Evolutionary conservation across 169 alveolate species (phyloP).

Genomic region (Eimeria acervulina): DNA sequence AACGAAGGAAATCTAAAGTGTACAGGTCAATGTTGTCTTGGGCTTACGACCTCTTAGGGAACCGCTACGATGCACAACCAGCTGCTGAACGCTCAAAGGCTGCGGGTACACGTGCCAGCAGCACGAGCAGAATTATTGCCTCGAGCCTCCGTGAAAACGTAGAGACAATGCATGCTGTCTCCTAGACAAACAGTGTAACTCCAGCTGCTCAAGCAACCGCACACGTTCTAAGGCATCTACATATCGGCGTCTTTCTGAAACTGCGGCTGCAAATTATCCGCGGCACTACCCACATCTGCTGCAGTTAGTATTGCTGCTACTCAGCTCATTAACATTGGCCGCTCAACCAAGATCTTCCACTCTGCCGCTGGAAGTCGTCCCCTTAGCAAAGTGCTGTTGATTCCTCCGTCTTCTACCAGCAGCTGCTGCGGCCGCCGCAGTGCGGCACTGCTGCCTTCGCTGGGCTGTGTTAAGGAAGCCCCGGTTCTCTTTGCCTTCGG

Average conservation of each 20-base stretch:
- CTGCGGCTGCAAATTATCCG: neutral
- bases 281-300: conserved; percentile 11
- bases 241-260: neutral
- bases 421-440: conserved; percentile 25
- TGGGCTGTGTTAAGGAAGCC: neutral
- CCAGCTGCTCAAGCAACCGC: conserved; percentile 35
- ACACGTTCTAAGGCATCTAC: neutral
- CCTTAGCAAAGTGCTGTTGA: neutral
- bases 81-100: neutral
- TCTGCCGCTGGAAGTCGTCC: neutral
- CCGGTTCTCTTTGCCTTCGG: neutral
- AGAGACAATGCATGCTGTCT: neutral
- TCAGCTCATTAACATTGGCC: neutral
- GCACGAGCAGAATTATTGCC: neutral
- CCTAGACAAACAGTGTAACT: neutral
- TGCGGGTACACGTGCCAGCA: neutral
- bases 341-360: conserved; percentile 31
- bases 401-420: conserved; percentile 47
- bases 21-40: neutral
- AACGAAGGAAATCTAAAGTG: neutral
- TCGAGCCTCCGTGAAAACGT: neutral
- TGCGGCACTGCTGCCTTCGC: conserved; percentile 47
- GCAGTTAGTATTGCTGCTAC: neutral
- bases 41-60: neutral
- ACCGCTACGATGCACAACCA: neutral